phyloP scores from a whole-genome alignment of 768 basidiomycete species.

The Kwoniella sp. region DNA sequence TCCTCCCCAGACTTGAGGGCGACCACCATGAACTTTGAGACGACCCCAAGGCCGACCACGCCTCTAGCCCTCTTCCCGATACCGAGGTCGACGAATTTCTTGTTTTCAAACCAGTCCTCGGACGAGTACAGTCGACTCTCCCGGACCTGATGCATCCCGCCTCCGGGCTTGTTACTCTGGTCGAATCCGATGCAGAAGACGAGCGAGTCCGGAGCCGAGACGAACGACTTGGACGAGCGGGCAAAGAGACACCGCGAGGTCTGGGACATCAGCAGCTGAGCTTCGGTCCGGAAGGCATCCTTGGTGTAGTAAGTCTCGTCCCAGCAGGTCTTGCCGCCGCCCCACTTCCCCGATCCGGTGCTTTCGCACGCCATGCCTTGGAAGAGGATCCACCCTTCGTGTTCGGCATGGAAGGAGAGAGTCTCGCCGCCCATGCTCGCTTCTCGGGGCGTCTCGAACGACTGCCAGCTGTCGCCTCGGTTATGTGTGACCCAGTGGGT shows the following conservation, averaged over 20 bases:
- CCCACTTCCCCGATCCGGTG: conserved; percentile 45
- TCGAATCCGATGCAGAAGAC: conserved; percentile 91
- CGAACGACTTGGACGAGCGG: conserved; percentile 76
- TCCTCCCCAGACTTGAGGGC: conserved; percentile 69
- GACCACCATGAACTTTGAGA: conserved; percentile 86
- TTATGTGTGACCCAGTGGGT: conserved; percentile 85
- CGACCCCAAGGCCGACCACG: conserved; percentile 87
- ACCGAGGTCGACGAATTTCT: conserved; percentile 69
- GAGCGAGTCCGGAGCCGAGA: conserved; percentile 65
- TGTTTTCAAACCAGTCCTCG: conserved; percentile 73
- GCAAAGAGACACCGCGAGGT: conserved; percentile 82
- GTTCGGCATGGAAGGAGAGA: conserved; percentile 81
- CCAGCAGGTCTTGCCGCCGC: conserved; percentile 47
- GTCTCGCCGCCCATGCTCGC: conserved; percentile 55
- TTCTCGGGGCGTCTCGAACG: conserved; percentile 62
- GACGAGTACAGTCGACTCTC: conserved; percentile 69
- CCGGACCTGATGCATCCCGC: conserved; percentile 56
- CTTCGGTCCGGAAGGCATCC: conserved; percentile 66
- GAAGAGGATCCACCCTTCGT: conserved; percentile 53
- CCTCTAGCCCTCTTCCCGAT: conserved; percentile 83
- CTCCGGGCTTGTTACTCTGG: conserved; percentile 47
- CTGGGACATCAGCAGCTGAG: conserved; percentile 62
- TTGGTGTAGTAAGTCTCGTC: conserved; percentile 82
- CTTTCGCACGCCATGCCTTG: conserved; percentile 47
- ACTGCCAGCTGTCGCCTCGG: conserved; percentile 79